These are phyloP conservation scores for Prunus mira DNA, from an alignment of 306 rosid species.

Conservation along the genomic window DNA sequence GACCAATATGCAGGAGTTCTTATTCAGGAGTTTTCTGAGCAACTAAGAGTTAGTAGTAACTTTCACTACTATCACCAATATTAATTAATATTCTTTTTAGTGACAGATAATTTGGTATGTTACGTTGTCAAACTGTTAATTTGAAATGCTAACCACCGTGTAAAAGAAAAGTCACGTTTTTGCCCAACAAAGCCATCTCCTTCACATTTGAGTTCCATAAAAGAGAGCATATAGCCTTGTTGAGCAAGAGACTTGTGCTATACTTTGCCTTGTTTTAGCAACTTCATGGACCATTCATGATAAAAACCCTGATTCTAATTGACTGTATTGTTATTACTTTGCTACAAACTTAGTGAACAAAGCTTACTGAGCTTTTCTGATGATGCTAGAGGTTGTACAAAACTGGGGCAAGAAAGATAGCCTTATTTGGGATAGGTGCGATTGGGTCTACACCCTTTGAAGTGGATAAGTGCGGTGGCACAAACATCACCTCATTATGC, in stretches of 20 bases:
- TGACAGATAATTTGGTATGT: background rate
- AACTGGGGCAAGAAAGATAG: constrained; percentile 26
- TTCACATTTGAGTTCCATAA: too few species aligned
- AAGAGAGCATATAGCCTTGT: too few species aligned
- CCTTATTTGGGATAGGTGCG: background rate
- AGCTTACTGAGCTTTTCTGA: too few species aligned
- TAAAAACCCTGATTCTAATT: too few species aligned
- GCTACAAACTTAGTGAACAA: too few species aligned
- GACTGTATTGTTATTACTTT: too few species aligned
- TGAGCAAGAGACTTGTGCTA: too few species aligned
- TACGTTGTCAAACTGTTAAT: background rate
- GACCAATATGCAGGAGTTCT: constrained; percentile 18
- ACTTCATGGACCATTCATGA: too few species aligned
- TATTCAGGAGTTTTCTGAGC: background rate
- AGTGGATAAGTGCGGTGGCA: background rate
- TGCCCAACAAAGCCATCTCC: too few species aligned
- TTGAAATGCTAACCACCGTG: background rate
- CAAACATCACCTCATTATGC: constrained; percentile 17
- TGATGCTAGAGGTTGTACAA: constrained; percentile 11
- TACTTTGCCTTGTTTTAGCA: too few species aligned
- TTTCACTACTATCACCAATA: background rate
- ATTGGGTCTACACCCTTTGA: constrained; percentile 34
- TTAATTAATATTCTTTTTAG: too few species aligned
- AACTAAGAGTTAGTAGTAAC: constrained; percentile 17
- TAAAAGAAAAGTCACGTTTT: too few species aligned